Percentiles rank a stretch among this genome's conserved stretches.
Conservation (phyloP, 805 yeast species). For the Metschnikowia bowlesiae region DNA sequence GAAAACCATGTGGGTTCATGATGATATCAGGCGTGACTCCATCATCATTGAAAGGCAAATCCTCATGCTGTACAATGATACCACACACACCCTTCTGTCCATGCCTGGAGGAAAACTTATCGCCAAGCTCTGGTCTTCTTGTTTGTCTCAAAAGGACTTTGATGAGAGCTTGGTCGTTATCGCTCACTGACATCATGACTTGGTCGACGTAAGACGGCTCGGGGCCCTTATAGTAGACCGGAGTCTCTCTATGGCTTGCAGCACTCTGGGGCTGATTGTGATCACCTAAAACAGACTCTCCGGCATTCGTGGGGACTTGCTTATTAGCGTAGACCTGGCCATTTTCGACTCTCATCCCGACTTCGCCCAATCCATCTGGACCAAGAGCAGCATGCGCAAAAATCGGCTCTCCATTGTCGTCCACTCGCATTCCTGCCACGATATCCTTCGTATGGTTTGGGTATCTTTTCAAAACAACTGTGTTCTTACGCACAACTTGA, state of each 20-base stretch:
- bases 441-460: constrained; percentile 92
- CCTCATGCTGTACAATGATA: constrained; percentile 94
- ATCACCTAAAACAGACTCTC: constrained; percentile 54
- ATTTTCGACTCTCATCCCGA: constrained; percentile 82
- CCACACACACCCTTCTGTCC: constrained; percentile 99
- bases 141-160: constrained; percentile 92
- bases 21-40: constrained; percentile 94
- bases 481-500: constrained; percentile 89
- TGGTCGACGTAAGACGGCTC: constrained; percentile 95
- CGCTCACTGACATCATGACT: constrained; percentile 95
- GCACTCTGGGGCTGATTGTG: constrained; percentile 32
- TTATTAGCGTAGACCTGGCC: constrained; percentile 95
- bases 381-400: constrained; percentile 86
- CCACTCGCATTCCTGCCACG: constrained; percentile 86
- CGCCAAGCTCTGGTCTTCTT: constrained; percentile 96
- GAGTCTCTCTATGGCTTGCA: constrained; percentile 80
- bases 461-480: constrained; percentile 83
- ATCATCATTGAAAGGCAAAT: constrained; percentile 88
- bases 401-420: constrained; percentile 74
- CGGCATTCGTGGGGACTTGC: constrained; percentile 83
- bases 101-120: constrained; percentile 86
- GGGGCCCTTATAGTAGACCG: constrained; percentile 89
- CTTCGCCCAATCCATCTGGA: constrained; percentile 95
- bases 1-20: constrained; percentile 99
- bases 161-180: constrained; percentile 89